Conservation (phyloP, 2,329 filamentous ascomycete genomes). For the Colletotrichum sp. region DNA sequence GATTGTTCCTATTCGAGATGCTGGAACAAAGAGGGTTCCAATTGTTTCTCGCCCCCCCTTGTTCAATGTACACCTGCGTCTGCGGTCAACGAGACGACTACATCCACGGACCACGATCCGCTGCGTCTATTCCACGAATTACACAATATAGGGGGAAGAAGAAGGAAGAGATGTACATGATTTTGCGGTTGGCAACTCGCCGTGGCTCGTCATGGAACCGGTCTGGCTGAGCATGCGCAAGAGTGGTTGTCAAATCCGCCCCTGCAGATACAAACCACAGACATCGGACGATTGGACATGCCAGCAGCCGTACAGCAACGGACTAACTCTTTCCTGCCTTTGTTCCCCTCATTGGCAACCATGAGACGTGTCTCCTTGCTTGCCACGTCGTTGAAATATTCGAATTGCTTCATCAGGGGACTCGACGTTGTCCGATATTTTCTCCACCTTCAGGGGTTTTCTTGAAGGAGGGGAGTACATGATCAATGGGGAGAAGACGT, state of each 20-base stretch:
- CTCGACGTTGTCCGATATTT: not conserved
- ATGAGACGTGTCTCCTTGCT: conserved; percentile 24
- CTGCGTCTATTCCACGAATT: not conserved
- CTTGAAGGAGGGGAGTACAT: not conserved
- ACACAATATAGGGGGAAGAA: not conserved
- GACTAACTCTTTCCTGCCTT: not conserved
- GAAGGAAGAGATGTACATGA: not conserved
- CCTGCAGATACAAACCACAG: not conserved
- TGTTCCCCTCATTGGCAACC: not conserved
- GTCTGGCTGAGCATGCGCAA: not conserved
- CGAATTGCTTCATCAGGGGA: conserved; percentile 21
- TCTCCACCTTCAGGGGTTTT: conserved; percentile 3
- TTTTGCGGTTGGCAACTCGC: not conserved
- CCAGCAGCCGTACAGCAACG: not conserved
- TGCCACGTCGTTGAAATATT: conserved; percentile 39
- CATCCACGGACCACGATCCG: not conserved
- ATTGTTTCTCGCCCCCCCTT: not conserved
- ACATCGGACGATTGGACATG: not conserved
- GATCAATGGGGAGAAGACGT: not conserved
- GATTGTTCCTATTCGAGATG: not conserved
- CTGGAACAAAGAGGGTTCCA: not conserved
- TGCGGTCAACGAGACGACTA: not conserved
- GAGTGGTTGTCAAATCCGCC: not conserved
- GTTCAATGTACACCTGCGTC: not conserved
- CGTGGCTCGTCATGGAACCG: not conserved